phyloP scores from a whole-genome alignment of 345 rosid genomes.

The Lagerstroemia speciosa region DNA sequence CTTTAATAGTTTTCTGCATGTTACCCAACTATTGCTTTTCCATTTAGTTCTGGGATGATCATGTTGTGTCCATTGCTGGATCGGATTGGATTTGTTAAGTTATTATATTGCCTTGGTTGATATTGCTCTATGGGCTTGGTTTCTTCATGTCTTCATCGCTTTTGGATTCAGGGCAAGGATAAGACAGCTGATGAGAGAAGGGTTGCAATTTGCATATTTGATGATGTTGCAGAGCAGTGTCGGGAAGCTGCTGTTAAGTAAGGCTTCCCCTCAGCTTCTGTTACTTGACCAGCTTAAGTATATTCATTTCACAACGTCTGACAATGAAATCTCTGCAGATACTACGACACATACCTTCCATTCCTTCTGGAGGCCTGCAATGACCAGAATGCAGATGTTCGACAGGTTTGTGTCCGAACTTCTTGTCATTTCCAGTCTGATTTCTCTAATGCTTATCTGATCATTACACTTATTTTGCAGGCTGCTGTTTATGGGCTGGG shows the following conservation, averaged over 20 bases:
- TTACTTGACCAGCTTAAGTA: slow-evolving; percentile 9
- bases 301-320: slow-evolving; percentile 7
- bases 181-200: slow-evolving; percentile 99
- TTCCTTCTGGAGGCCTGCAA: slow-evolving; percentile 97
- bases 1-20: not conserved
- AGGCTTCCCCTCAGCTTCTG: slow-evolving; percentile 7
- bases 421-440: slow-evolving; percentile 7
- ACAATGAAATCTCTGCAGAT: slow-evolving; percentile 36
- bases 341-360: slow-evolving; percentile 92
- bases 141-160: not conserved
- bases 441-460: slow-evolving; percentile 5
- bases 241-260: slow-evolving; percentile 91
- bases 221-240: slow-evolving; percentile 98
- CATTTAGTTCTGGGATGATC: too few species aligned
- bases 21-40: too few species aligned
- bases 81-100: too few species aligned
- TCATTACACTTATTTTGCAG: slow-evolving; percentile 29
- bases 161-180: slow-evolving; percentile 68
- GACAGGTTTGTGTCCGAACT: slow-evolving; percentile 48
- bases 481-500: slow-evolving; percentile 99
- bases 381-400: slow-evolving; percentile 86
- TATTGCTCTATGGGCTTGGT: too few species aligned
- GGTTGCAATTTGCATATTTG: slow-evolving; percentile 98
- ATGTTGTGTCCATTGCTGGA: too few species aligned
- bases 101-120: too few species aligned